Percentiles rank a stretch among this genome's conserved stretches.
phyloP scores from a whole-genome alignment of 495 filamentous ascomycete species.

The Stereocaulon alpinum region DNA sequence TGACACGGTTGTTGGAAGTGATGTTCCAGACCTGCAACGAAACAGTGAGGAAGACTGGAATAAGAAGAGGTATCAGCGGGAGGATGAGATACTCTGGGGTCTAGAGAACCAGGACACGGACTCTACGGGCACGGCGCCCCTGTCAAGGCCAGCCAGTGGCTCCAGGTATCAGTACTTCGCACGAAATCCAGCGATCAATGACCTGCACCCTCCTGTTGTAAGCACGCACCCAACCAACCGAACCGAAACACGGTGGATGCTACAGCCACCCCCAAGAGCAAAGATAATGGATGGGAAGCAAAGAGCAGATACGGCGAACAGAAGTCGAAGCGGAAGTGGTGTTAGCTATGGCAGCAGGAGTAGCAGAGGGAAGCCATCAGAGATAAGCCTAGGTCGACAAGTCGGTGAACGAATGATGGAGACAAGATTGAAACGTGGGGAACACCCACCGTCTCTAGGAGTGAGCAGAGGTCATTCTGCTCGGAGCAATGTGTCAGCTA shows the following conservation, averaged over 20 bases:
- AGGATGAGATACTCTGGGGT: constrained; percentile 80
- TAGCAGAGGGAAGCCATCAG: constrained; percentile 7
- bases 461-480: constrained; percentile 16
- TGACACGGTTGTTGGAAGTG: constrained; percentile 28
- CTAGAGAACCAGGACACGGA: constrained; percentile 23
- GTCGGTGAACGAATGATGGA: constrained; percentile 29
- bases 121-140: constrained; percentile 34
- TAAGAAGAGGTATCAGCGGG: constrained; percentile 63
- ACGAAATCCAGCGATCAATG: constrained; percentile 72
- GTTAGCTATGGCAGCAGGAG: constrained; percentile 28
- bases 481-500: constrained; percentile 7
- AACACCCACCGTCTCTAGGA: constrained; percentile 11
- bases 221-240: constrained; percentile 56
- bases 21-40: constrained; percentile 20
- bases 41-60: constrained; percentile 54
- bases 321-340: constrained; percentile 41
- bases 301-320: constrained; percentile 31
- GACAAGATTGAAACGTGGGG: constrained; percentile 25
- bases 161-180: constrained; percentile 51
- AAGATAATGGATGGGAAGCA: constrained; percentile 80
- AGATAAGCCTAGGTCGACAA: constrained; percentile 29
- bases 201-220: constrained; percentile 77
- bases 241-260: constrained; percentile 75
- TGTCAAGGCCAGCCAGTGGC: constrained; percentile 43
- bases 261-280: constrained; percentile 75